Conservation (phyloP, 148 eudicot species). For the Chenopodium formosanum region DNA sequence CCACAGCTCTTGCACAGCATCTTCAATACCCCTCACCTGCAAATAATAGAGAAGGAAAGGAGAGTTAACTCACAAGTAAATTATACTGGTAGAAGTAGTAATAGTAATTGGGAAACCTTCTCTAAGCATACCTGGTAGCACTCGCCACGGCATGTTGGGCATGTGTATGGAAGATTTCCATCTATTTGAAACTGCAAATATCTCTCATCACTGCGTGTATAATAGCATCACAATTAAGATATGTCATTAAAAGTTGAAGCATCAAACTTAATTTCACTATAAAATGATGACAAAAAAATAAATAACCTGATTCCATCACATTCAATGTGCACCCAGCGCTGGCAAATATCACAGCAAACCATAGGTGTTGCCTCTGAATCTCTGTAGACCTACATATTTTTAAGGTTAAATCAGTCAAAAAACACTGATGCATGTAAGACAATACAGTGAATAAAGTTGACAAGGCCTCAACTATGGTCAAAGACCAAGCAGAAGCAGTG, state of each 20-base stretch:
- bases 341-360: constrained; percentile 99
- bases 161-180: constrained; percentile 82
- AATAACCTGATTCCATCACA: constrained; percentile 93
- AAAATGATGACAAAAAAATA: not conserved
- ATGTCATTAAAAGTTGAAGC: not conserved
- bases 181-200: constrained; percentile 89
- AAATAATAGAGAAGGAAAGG: not conserved
- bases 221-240: not conserved
- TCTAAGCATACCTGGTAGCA: constrained; percentile 65
- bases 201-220: constrained; percentile 70
- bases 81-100: not conserved
- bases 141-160: constrained; percentile 96
- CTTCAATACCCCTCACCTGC: constrained; percentile 79
- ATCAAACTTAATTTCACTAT: not conserved
- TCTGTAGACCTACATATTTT: constrained; percentile 73
- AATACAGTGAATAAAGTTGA: not conserved
- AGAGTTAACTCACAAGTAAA: not conserved
- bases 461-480: not conserved
- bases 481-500: not conserved
- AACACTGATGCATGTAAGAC: not conserved
- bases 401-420: constrained; percentile 16
- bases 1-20: constrained; percentile 97
- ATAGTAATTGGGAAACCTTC: not conserved
- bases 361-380: constrained; percentile 98
- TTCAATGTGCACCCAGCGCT: constrained; percentile 93